Base-by-base conservation (phyloP, 2,329 filamentous ascomycete genomes). In the Chaetomium sp. region DNA sequence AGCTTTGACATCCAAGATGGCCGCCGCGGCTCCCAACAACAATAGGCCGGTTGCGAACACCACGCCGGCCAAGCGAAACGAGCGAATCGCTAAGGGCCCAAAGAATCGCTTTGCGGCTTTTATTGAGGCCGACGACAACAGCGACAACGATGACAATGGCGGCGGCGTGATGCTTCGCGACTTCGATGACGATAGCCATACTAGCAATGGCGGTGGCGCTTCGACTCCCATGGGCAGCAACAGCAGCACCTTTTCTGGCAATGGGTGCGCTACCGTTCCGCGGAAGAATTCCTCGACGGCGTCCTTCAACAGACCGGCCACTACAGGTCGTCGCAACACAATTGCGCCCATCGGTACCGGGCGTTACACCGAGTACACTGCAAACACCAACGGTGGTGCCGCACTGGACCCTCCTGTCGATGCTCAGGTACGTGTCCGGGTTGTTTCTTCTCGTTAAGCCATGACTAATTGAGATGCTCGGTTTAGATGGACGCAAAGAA, bases 151-250 rank as follows among this genome's bases (percentile, higher is more conserved):
- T 4, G 61, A 60, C 42, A 31, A 8, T 27, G 61, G 56, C 25
- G 66, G 66, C 6, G 65, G 66, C n/a, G 64, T 68, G n/a, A 42
- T 53, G 58, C 64, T 68, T 45, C 51, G 65, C 21, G 62, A 67
- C 23, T 67, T 67, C 16, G 65, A 64, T 6, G 53, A 62, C 3
- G 58, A 64, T n/a, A 51, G 31, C 38, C 33, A 56, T 19, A n/a
- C 27, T 45, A 50, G 57, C 21, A 23, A 56, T 21, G 50, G 23
- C 19, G 60, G 51, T 2, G 19, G 6, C 12, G 31, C 27, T 25
- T 27, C 49, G 23, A 57, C 58, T 13, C 35, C 13, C 19, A 56
- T 62, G 27, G 60, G 51, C 19, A 60, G 42, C 5, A 35, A 19
- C 12, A 61, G 50, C 31, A 50, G 21, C 23, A n/a, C 31, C 2